phyloP scores from a whole-genome alignment of 805 yeast genomes.

The Wickerhamomyces sydowiorum region DNA sequence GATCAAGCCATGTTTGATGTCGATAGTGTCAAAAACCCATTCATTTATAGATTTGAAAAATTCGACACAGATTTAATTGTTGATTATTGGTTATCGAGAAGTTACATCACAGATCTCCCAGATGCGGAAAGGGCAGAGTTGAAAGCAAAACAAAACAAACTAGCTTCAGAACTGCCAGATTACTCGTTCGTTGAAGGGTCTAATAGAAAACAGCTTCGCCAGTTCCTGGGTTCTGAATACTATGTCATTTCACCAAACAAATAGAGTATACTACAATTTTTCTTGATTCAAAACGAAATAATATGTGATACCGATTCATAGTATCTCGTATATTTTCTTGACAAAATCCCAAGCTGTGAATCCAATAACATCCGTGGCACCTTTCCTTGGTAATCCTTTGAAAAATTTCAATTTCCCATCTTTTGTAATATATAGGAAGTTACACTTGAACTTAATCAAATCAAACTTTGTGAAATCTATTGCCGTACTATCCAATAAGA shows the following conservation, averaged over 20 bases:
- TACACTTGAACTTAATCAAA: slow-evolving; percentile 13
- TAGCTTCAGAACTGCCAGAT: slow-evolving; percentile 16
- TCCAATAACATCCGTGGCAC: slow-evolving; percentile 12
- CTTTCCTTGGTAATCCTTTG: slow-evolving; percentile 15
- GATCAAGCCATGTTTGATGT: slow-evolving; percentile 27
- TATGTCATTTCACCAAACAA: slow-evolving; percentile 9
- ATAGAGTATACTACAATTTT: neutral
- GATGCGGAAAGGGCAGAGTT: slow-evolving; percentile 30
- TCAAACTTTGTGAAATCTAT: slow-evolving; percentile 20
- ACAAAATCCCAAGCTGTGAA: slow-evolving; percentile 23
- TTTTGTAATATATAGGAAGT: slow-evolving; percentile 11
- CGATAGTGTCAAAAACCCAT: slow-evolving; percentile 27
- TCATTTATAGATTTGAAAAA: slow-evolving; percentile 24
- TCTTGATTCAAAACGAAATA: no score
- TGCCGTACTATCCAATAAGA: slow-evolving; percentile 24
- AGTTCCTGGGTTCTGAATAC: slow-evolving; percentile 18
- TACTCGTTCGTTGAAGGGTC: slow-evolving; percentile 3
- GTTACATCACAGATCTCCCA: slow-evolving; percentile 43
- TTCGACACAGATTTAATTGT: slow-evolving; percentile 33
- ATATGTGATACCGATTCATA: slow-evolving; percentile 3
- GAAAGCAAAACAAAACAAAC: slow-evolving; percentile 25
- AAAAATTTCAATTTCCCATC: slow-evolving; percentile 19
- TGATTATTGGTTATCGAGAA: slow-evolving; percentile 48
- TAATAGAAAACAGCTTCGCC: slow-evolving; percentile 5
- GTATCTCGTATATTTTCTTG: slow-evolving; percentile 8